Base-by-base conservation (phyloP, 2,329 filamentous ascomycete genomes). In the Sarocladiaceae sp. region DNA sequence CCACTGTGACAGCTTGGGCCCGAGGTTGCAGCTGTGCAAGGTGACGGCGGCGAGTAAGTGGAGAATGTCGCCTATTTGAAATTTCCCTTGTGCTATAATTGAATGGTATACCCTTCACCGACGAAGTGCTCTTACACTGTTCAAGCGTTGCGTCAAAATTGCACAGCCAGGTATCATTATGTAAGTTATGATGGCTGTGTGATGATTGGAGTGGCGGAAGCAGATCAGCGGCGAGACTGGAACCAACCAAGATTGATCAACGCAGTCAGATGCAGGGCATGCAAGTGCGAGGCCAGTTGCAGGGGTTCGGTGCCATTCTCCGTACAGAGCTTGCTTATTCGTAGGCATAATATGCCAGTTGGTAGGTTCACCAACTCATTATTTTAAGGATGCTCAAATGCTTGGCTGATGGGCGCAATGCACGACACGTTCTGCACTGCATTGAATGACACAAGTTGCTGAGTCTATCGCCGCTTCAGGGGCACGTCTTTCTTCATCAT, bases 11-110 rank as follows among this genome's bases (percentile, higher is more conserved):
- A 44, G 40, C 12, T 44, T n/a, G 4, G 22, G 40, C 40, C 40
- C 40, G 15, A 12, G 40, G 7, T 44, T n/a, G 40, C 40, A 44
- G 40, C 40, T 22, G 40, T 44, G 40, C 40, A 22, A 44, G 40
- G 40, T 44, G 40, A 44, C 40, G 23, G 18, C 40, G 40, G n/a
- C n/a, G n/a, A n/a, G n/a, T n/a, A n/a, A 44, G 40, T 44, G 40
- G 40, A 28, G 40, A n/a, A 44, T 22, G 40, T 44, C 40, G 40
- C 22, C 40, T 44, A 28, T 44, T 44, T 44, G 28, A 48, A 48
- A 48, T 48, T 48, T 48, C 26, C 6, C 25, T 33, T 29, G 28
- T 29, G 44, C 26, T 48, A 48, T 48, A 48, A 33, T n/a, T 31
- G 5, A 28, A 33, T 20, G 44, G 13, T 13, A 33, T 31, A 48